A percentile compares a stretch with the other conserved stretches of the same genome.
Conservation (phyloP, 1,139 yeast species). For the Sugiyamaella castrensis region DNA sequence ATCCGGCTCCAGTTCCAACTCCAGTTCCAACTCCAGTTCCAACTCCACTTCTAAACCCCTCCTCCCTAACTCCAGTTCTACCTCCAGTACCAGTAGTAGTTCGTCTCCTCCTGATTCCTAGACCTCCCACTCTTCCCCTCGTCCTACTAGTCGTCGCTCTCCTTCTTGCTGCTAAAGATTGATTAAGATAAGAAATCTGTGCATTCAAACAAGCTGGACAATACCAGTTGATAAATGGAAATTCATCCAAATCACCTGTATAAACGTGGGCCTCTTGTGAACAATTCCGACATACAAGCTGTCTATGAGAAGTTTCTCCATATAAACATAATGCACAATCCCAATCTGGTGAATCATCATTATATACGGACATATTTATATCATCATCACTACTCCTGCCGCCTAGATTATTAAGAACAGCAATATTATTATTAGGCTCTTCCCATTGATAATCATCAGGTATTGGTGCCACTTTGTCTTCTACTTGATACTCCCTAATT, state of each 20-base stretch:
- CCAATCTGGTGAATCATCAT: slow-evolving; percentile 19
- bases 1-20: background rate
- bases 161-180: slow-evolving; percentile 4
- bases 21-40: background rate
- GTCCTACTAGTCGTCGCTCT: slow-evolving; percentile 2
- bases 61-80: background rate
- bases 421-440: slow-evolving; percentile 7
- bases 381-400: slow-evolving; percentile 7
- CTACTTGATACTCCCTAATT: slow-evolving; percentile 15
- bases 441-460: slow-evolving; percentile 16
- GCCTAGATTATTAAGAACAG: slow-evolving; percentile 15
- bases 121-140: slow-evolving; percentile 1
- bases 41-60: background rate
- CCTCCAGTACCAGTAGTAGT: background rate
- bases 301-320: slow-evolving; percentile 32
- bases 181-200: slow-evolving; percentile 7
- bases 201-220: slow-evolving; percentile 22
- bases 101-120: background rate
- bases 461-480: slow-evolving; percentile 11
- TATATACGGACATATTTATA: slow-evolving; percentile 14
- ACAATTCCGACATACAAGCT: slow-evolving; percentile 35
- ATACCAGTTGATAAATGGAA: slow-evolving; percentile 34
- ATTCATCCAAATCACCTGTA: slow-evolving; percentile 33
- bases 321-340: slow-evolving; percentile 35
- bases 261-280: slow-evolving; percentile 34